phyloP scores from a whole-genome alignment of 257 asterid species.

The Paraleonurus japonicus region DNA sequence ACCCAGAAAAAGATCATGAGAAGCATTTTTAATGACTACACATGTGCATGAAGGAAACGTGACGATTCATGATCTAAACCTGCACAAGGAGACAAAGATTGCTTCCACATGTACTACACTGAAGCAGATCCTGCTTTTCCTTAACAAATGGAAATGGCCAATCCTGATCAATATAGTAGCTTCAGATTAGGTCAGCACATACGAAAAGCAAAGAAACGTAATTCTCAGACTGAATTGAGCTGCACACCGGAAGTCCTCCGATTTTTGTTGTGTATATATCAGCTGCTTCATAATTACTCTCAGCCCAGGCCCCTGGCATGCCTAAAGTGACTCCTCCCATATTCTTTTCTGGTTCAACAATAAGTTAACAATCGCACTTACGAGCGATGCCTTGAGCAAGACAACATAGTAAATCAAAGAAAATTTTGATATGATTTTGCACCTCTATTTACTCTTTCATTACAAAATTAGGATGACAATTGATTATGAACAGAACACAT shows the following conservation, averaged over 20 bases:
- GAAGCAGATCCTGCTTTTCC: constrained; percentile 44
- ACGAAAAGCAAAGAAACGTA: not conserved
- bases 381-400: not conserved
- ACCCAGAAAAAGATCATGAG: not conserved
- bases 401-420: not conserved
- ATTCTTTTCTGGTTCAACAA: constrained; percentile 20
- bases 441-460: not conserved
- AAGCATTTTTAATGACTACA: constrained; percentile 12
- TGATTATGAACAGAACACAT: not conserved
- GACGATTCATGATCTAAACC: constrained; percentile 39
- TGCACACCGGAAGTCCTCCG: constrained; percentile 85
- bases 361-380: not conserved
- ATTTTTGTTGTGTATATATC: constrained; percentile 85
- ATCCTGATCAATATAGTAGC: constrained; percentile 48
- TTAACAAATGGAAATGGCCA: constrained; percentile 55
- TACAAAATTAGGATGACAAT: constrained; percentile 1
- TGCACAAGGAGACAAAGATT: constrained; percentile 71
- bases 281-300: constrained; percentile 65
- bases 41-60: not conserved
- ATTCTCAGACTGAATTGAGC: constrained; percentile 15
- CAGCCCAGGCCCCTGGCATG: constrained; percentile 96
- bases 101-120: constrained; percentile 56
- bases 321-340: constrained; percentile 72
- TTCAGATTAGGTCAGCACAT: constrained; percentile 5
- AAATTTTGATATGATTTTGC: not conserved